Conservation (phyloP, 2,329 filamentous ascomycete genomes). For the Lachnellula subtilissima region DNA sequence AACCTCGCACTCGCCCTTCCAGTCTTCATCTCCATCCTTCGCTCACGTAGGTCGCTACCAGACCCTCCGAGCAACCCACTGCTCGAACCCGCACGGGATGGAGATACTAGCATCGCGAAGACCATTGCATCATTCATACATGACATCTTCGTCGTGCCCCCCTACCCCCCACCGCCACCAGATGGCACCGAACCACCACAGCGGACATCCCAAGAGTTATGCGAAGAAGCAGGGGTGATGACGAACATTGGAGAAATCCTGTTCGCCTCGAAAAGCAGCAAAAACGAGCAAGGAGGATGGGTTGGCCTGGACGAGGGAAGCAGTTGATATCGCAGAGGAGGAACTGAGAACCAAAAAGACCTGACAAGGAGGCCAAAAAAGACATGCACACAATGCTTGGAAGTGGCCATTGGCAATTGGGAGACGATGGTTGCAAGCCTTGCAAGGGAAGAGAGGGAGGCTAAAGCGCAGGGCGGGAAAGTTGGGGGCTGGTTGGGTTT, state of each 20-base stretch:
- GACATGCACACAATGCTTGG: slow-evolving; percentile 72
- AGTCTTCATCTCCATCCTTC: slow-evolving; percentile 78
- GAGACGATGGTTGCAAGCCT: slow-evolving; percentile 69
- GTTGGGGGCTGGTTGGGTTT: slow-evolving; percentile 27
- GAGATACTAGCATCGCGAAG: slow-evolving; percentile 16
- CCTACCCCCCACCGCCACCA: slow-evolving; percentile 65
- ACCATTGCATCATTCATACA: slow-evolving; percentile 29
- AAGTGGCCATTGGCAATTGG: slow-evolving; percentile 77
- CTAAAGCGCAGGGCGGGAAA: slow-evolving; percentile 12
- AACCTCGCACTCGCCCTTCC: slow-evolving; percentile 68
- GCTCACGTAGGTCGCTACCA: slow-evolving; percentile 63
- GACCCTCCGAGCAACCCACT: slow-evolving; percentile 27
- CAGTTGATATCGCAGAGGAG: slow-evolving; percentile 73
- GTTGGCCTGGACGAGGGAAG: slow-evolving; percentile 84
- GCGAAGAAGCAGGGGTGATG: slow-evolving; percentile 81
- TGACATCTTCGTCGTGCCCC: slow-evolving; percentile 43
- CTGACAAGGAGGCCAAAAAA: slow-evolving; percentile 39
- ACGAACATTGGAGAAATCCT: slow-evolving; percentile 93
- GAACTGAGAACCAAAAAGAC: slow-evolving; percentile 44
- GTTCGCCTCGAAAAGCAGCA: slow-evolving; percentile 54
- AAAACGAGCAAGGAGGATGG: slow-evolving; percentile 56
- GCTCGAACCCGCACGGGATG: slow-evolving; percentile 11
- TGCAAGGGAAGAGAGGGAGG: slow-evolving; percentile 32
- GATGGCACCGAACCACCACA: slow-evolving; percentile 65
- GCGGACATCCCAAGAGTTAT: slow-evolving; percentile 61